A percentile compares a stretch with the other conserved stretches of the same genome.
Evolutionary conservation across 106 monocot genomes (phyloP).

Genomic region (Hemerocallis citrina): DNA sequence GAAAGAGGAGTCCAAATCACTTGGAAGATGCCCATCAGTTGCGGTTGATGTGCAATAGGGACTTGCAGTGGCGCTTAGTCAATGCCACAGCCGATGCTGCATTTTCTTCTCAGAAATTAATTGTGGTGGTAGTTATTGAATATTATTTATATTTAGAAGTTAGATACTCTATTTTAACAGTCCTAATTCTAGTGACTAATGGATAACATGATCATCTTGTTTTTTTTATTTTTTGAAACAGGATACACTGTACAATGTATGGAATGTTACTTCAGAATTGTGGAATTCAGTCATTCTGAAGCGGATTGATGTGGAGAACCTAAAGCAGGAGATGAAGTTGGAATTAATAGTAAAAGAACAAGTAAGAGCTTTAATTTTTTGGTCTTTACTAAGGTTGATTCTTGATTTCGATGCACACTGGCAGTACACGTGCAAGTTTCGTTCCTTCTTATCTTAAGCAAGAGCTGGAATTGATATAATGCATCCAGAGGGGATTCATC

Average conservation of each 20-base stretch:
- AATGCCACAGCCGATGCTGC: conserved; percentile 55
- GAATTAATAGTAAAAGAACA: conserved; percentile 32
- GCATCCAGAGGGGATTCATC: too few relatives aligned
- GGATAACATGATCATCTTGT: not conserved
- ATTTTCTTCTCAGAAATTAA: conserved; percentile 39
- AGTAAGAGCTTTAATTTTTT: conserved; percentile 28
- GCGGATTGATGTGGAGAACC: conserved; percentile 25
- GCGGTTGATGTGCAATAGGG: conserved; percentile 48
- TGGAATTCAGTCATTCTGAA: conserved; percentile 20
- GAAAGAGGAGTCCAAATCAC: conserved; percentile 25
- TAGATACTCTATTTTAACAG: not conserved
- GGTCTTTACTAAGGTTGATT: not conserved
- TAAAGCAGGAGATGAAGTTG: conserved; percentile 37
- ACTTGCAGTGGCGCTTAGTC: conserved; percentile 74
- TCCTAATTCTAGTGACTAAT: not conserved
- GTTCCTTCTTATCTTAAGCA: too few relatives aligned
- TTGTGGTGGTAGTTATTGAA: conserved; percentile 46
- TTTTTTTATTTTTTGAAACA: conserved; percentile 1
- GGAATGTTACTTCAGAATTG: conserved; percentile 15
- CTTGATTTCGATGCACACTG: too few relatives aligned
- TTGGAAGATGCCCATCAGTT: conserved; percentile 47
- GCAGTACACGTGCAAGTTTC: too few relatives aligned
- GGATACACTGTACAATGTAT: conserved; percentile 10
- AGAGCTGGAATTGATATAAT: too few relatives aligned
- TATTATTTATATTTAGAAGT: not conserved